These are phyloP conservation scores for Aspergillus oerlinghausenensis DNA, from an alignment of 2,329 filamentous ascomycete genomes.

Conservation along the genomic window DNA sequence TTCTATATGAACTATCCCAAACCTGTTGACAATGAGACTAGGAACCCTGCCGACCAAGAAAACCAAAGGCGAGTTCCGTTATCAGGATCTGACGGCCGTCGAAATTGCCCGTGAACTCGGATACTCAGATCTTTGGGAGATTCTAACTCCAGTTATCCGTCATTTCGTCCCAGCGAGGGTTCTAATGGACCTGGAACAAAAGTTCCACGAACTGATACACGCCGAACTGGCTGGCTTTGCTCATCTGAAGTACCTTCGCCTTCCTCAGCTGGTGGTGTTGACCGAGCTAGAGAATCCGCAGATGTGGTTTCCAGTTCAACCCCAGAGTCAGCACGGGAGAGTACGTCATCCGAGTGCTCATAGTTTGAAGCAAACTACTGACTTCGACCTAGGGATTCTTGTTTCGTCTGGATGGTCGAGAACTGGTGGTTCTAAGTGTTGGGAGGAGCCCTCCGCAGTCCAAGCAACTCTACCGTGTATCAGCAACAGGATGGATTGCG, in stretches of 20 bases:
- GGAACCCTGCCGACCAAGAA: background rate
- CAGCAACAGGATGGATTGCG: background rate
- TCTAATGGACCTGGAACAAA: background rate
- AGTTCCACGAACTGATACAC: background rate
- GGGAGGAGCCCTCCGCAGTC: background rate
- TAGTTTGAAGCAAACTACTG: background rate
- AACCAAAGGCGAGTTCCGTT: background rate
- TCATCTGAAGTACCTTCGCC: background rate
- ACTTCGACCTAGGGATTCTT: background rate
- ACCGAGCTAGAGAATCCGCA: conserved; percentile 1
- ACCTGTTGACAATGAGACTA: background rate
- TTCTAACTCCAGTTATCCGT: conserved; percentile 1
- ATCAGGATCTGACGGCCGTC: background rate
- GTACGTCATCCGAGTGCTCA: background rate
- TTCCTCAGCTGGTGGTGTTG: background rate
- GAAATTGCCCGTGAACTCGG: conserved; percentile 3
- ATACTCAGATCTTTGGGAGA: background rate
- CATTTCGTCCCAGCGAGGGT: background rate
- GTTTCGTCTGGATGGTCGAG: conserved; percentile 1
- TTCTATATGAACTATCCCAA: background rate
- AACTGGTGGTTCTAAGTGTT: background rate
- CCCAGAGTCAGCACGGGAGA: background rate
- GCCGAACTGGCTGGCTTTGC: background rate
- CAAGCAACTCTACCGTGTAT: background rate
- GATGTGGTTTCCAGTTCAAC: conserved; percentile 3